A percentile compares a stretch with the other conserved stretches of the same genome.
Evolutionary conservation across 2,329 filamentous ascomycete species (phyloP).

Genomic region (Ceratocystis eucalypticola): DNA sequence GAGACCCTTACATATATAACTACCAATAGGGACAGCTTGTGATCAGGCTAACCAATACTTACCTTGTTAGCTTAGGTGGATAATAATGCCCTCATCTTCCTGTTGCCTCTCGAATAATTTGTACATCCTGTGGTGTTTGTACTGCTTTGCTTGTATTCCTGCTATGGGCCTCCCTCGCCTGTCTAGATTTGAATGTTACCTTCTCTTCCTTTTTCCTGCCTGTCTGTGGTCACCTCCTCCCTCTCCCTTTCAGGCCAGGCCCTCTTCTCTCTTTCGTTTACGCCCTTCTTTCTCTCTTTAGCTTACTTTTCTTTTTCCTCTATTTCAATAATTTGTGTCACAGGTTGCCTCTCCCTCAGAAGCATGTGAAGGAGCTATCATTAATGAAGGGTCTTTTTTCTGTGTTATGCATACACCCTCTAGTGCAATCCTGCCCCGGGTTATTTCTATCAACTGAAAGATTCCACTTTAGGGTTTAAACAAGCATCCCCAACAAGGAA

Average conservation of each 20-base stretch:
- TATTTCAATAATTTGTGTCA: background rate
- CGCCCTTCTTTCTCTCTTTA: background rate
- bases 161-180: background rate
- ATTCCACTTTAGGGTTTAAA: background rate
- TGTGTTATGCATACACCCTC: background rate
- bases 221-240: background rate
- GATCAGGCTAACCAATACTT: no score
- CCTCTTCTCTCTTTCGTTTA: background rate
- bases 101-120: background rate
- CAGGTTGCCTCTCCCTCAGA: background rate
- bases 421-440: background rate
- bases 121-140: background rate
- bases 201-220: background rate
- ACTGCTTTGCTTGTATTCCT: background rate
- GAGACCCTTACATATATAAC: no score
- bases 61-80: no score
- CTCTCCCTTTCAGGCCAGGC: background rate
- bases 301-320: no score
- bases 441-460: background rate
- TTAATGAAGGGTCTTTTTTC: background rate
- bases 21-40: no score
- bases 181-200: background rate
- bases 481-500: background rate
- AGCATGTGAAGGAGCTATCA: background rate
- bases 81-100: no score